Evolutionary conservation across 768 basidiomycete species (phyloP), one percentile per base, ranked within the genome.

Genomic region (Rhizopogon salebrosus): DNA sequence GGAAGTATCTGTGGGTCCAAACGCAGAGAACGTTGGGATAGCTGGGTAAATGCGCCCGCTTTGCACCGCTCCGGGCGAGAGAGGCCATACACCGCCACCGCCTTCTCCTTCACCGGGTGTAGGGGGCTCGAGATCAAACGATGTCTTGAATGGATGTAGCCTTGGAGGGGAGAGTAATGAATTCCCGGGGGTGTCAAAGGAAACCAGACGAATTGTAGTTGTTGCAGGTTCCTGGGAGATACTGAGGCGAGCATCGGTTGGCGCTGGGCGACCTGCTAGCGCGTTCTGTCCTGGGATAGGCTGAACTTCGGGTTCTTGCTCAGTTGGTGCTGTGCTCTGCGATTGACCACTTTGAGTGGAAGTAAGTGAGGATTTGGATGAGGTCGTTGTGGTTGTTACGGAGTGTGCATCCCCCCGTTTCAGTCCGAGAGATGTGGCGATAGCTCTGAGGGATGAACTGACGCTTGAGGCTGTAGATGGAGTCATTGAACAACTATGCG

Each of bases 361-460:
- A 60, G 3, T 53, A 59, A 27, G 22, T 23, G 14, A 39, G 23
- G 64, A 53, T 45, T 60, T 59, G 24, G 67, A 64, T 26, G 72
- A 70, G 34, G 57, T 38, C 0, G 55, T 52, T 26, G 26, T 45
- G 16, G 31, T 40, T 31, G 43, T 41, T 49, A 64, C 62, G 26
- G 57, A 54, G 26, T 24, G 31, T 14, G 0, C 29, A 16, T 51
- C 26, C 34, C 70, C 64, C 26, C 83, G 83, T 65, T 83, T 88
- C 60, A 90, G 75, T 37, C 86, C 85, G 26, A 89, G 72, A 11
- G 89, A 89, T 38, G 73, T 83, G n/a, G 87, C 90, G 38, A 92
- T 72, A 0, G 85, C 83, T 64, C 77, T 85, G 56, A 93, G 77
- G 35, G 90, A 92, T 1, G 89, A 89, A 40, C 75, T 72, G 14